phyloP scores from a whole-genome alignment of 2,329 filamentous ascomycete genomes.

The Clonostachys rosea region DNA sequence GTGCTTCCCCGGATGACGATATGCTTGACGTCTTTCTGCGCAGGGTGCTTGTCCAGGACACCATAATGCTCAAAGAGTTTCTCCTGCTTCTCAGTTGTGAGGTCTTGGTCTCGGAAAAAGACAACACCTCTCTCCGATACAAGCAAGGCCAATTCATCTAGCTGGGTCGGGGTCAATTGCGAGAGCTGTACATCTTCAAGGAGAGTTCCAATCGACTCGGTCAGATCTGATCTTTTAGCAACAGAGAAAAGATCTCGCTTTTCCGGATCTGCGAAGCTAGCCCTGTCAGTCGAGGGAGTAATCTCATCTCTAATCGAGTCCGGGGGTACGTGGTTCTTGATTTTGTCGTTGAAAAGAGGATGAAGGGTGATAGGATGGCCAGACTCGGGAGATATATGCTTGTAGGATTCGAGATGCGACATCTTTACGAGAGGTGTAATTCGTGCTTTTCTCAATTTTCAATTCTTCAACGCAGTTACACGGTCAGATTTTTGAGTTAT shows the following conservation, averaged over 20 bases:
- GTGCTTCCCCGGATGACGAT: constrained; percentile 40
- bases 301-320: constrained; percentile 24
- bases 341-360: constrained; percentile 39
- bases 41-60: constrained; percentile 64
- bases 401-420: constrained; percentile 31
- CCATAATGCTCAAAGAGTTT: constrained; percentile 60
- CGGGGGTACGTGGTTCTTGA: constrained; percentile 30
- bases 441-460: too few relatives aligned
- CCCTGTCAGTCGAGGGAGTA: constrained; percentile 18
- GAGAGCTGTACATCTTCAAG: constrained; percentile 36
- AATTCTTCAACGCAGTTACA: too few relatives aligned
- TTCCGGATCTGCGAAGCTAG: constrained; percentile 33
- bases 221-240: constrained; percentile 30
- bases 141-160: constrained; percentile 64
- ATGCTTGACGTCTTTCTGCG: constrained; percentile 31
- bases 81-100: constrained; percentile 37
- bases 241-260: constrained; percentile 34
- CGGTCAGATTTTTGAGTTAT: too few relatives aligned
- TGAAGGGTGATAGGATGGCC: constrained; percentile 39
- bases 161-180: constrained; percentile 32
- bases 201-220: constrained; percentile 28
- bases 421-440: too few relatives aligned
- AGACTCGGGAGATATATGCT: constrained; percentile 43
- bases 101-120: constrained; percentile 72
- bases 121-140: constrained; percentile 75